Percentiles rank a stretch among this genome's conserved stretches.
phyloP scores from a whole-genome alignment of 306 rosid genomes.

The Pyrus bretschneideri region DNA sequence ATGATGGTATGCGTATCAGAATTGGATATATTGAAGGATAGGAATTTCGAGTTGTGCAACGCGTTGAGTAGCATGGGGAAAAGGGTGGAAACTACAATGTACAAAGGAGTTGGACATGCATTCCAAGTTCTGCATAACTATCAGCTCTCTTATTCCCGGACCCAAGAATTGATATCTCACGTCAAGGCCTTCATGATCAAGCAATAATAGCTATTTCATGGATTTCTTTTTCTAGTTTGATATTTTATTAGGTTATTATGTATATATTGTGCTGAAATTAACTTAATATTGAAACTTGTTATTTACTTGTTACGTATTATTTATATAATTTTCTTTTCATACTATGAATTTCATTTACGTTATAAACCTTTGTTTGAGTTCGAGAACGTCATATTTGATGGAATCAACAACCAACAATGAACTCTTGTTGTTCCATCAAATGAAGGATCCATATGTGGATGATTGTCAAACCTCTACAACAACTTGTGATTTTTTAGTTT shows the following conservation, averaged over 20 bases:
- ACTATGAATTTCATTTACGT: too few species aligned
- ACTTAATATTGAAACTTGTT: neutral
- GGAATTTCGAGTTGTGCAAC: slow-evolving; percentile 57
- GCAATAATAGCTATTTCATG: neutral
- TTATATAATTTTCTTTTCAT: too few species aligned
- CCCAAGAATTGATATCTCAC: slow-evolving; percentile 57
- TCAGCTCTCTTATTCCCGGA: slow-evolving; percentile 40
- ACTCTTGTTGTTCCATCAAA: too few species aligned
- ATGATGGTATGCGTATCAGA: slow-evolving; percentile 65
- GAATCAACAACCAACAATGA: too few species aligned
- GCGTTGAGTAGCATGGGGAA: slow-evolving; percentile 51
- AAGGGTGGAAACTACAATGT: slow-evolving; percentile 43
- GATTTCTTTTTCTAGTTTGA: neutral
- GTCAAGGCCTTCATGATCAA: slow-evolving; percentile 35
- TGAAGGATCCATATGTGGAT: too few species aligned
- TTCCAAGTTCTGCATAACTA: slow-evolving; percentile 71
- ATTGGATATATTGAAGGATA: slow-evolving; percentile 63
- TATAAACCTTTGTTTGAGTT: too few species aligned
- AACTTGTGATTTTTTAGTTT: too few species aligned
- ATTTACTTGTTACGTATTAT: neutral
- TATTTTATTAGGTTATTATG: neutral
- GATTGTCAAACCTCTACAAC: too few species aligned
- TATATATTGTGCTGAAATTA: neutral
- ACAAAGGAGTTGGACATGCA: slow-evolving; percentile 76
- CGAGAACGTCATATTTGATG: too few species aligned